Evolutionary conservation across 164 flowering plant species (phyloP).

Genomic region (Hamamelis virginiana): DNA sequence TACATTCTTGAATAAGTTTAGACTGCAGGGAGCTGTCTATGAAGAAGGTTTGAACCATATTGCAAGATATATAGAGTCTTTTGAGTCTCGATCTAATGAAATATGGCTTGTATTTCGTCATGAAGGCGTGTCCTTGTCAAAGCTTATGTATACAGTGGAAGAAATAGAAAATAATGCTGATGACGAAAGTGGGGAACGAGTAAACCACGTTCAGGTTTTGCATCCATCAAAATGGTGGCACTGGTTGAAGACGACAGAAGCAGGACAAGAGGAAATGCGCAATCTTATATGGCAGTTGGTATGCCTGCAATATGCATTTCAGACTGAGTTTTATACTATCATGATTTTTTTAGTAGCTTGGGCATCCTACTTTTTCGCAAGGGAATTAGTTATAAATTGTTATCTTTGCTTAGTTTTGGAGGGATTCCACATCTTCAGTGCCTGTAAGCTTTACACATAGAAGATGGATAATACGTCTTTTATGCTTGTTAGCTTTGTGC

Average conservation of each 20-base stretch:
- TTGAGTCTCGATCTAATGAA: slow-evolving; percentile 89
- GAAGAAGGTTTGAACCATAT: slow-evolving; percentile 94
- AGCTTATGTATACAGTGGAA: slow-evolving; percentile 77
- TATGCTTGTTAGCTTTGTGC: not conserved
- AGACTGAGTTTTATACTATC: not conserved
- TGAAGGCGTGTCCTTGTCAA: slow-evolving; percentile 88
- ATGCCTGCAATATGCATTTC: slow-evolving; percentile 19
- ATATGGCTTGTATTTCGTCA: slow-evolving; percentile 94
- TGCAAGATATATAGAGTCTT: slow-evolving; percentile 92
- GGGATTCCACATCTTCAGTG: too few species aligned
- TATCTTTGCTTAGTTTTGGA: too few species aligned
- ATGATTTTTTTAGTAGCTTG: not conserved
- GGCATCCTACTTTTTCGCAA: not conserved
- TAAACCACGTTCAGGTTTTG: slow-evolving; percentile 53
- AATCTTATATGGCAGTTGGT: slow-evolving; percentile 90
- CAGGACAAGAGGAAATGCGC: slow-evolving; percentile 86
- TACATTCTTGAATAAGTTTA: slow-evolving; percentile 11
- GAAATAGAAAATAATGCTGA: slow-evolving; percentile 32
- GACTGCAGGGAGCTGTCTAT: slow-evolving; percentile 18
- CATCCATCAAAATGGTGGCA: slow-evolving; percentile 96
- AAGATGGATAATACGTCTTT: not conserved
- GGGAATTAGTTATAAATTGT: not conserved
- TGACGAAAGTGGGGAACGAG: slow-evolving; percentile 37
- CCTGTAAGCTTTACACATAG: too few species aligned
- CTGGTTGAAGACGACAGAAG: slow-evolving; percentile 91